Base-by-base conservation (phyloP, 495 filamentous ascomycete species). In the Penicillium flavigenum region DNA sequence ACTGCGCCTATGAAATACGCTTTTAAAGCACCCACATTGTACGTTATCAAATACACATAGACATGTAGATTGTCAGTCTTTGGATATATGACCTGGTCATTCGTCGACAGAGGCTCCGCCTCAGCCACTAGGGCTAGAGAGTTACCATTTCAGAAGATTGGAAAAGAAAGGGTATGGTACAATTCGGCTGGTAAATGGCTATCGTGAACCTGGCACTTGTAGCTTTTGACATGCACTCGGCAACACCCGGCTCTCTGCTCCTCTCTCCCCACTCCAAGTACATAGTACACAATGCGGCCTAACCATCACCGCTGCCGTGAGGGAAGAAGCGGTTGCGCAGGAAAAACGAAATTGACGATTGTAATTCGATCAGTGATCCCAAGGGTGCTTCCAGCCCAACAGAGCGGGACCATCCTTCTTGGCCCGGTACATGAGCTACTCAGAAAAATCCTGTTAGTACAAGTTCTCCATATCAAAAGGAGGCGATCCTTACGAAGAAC, bases 351-450 rank as follows among this genome's bases (percentile, higher is more conserved):
- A 39, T 55, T 17, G 43, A 55, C 53, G 20, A 47, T 55, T 36
- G 24, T 27, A 57, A 48, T 20, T 71, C 7, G 22, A 47, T 86
- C 83, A 98, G 79, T 99, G 95, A 63, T 99, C 94, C 95, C 95
- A 99, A 51, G 94, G 95, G 70, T 98, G 95, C 76, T 90, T 98
- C 90, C 86, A 92, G 63, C 94, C 94, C 57, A 99, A 64, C 52
- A 99, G 76, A 32, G 85, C 94, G 14, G 94, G 81, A 22, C 86
- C 86, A 67, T 99, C 94, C 76, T 98, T 89, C 83, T 91, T 96
- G 62, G 92, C 91, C 42, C 95, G 85, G 71, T 96, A 98, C 88
- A 97, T 91, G 62, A 96, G 76, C 92, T 96, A 62, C 43, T 56
- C 20, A n/a, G 8, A 14, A 50, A 24, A 64, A 42, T 63, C 14